Conservation (phyloP, 495 filamentous ascomycete species). For the Neurospora sp. region DNA sequence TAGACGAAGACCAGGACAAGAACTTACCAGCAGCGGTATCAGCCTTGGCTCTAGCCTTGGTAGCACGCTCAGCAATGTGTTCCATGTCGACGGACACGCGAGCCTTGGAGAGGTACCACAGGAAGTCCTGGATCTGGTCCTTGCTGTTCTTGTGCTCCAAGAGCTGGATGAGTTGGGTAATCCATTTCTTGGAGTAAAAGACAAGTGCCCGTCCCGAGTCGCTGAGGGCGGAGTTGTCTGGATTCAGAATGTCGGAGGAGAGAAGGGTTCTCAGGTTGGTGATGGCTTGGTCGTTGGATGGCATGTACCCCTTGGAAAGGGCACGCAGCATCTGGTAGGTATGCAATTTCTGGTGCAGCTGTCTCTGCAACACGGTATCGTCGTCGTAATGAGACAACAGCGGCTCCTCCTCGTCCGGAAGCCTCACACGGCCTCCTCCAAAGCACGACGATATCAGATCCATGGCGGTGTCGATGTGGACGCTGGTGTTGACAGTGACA, state of each 20-base stretch:
- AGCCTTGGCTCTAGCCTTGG: constrained; percentile 57
- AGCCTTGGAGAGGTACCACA: constrained; percentile 74
- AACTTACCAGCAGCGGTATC: constrained; percentile 65
- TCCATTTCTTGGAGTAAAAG: constrained; percentile 60
- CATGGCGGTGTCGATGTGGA: background rate
- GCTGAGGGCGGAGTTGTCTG: constrained; percentile 64
- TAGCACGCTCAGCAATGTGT: constrained; percentile 52
- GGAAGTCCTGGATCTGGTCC: constrained; percentile 85
- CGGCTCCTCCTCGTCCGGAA: constrained; percentile 42
- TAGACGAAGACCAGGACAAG: background rate
- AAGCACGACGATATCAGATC: constrained; percentile 21
- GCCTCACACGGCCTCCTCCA: constrained; percentile 8
- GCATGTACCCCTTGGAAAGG: constrained; percentile 79
- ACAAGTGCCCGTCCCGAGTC: constrained; percentile 63
- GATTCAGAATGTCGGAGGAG: constrained; percentile 66
- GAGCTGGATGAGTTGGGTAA: constrained; percentile 66
- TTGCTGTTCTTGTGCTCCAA: constrained; percentile 68
- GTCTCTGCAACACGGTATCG: constrained; percentile 67
- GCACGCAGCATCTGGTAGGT: constrained; percentile 86
- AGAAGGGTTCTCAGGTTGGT: constrained; percentile 74
- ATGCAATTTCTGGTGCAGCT: constrained; percentile 77
- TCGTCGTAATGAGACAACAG: constrained; percentile 78
- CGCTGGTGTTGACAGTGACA: background rate
- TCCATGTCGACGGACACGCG: constrained; percentile 57
- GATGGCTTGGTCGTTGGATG: constrained; percentile 75